These are phyloP conservation scores for Entomortierella chlamydospora DNA, from an alignment of 192 early-diverging fungal genomes.

Conservation along the genomic window DNA sequence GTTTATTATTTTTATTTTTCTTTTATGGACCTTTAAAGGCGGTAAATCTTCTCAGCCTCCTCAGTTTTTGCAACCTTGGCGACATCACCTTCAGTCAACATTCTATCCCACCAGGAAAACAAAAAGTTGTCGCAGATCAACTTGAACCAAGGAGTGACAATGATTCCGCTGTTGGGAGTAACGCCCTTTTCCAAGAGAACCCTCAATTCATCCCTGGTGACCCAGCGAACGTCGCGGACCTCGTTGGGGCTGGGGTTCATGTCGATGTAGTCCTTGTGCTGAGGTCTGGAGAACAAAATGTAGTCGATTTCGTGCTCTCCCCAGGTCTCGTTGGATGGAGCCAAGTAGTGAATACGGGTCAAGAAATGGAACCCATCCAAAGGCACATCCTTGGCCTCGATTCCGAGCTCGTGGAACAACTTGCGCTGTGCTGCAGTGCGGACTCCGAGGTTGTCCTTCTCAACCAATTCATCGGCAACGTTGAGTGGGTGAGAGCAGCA, in stretches of 20 bases:
- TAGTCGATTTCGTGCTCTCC: conserved; percentile 99
- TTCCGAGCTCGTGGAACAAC: conserved; percentile 96
- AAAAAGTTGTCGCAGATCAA: conserved; percentile 93
- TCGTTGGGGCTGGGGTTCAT: conserved; percentile 89
- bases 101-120: conserved; percentile 95
- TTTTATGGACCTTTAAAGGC: conserved; percentile 57
- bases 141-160: conserved; percentile 95
- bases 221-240: conserved; percentile 84
- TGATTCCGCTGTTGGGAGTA: conserved; percentile 35
- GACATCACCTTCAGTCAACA: conserved; percentile 56
- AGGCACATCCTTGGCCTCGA: conserved; percentile 79
- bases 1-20: background rate
- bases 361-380: conserved; percentile 89
- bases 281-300: conserved; percentile 87
- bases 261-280: conserved; percentile 69
- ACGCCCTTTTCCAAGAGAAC: conserved; percentile 37
- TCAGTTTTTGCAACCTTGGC: conserved; percentile 40
- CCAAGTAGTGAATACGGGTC: conserved; percentile 96
- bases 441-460: conserved; percentile 79
- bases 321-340: conserved; percentile 95
- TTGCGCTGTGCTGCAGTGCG: conserved; percentile 93
- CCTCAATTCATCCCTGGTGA: conserved; percentile 84
- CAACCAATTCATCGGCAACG: conserved; percentile 79
- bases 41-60: conserved; percentile 47
- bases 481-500: conserved; percentile 98